Base-by-base conservation (phyloP, 2,329 filamentous ascomycete genomes). In the Periconia digitata region DNA sequence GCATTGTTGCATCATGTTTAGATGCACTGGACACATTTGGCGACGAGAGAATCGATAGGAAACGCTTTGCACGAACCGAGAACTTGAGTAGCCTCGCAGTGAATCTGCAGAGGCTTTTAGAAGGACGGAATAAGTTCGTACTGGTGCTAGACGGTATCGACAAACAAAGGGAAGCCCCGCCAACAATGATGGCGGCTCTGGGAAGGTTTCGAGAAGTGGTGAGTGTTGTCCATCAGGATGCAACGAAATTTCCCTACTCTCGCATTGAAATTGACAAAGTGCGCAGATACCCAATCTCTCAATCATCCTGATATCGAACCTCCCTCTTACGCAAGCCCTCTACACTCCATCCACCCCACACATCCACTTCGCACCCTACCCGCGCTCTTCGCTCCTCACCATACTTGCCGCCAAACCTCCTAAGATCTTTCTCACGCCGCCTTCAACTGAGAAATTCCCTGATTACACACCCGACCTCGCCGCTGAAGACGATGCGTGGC, bases 61-160 rank as follows among this genome's bases (percentile, higher is more conserved):
- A 76, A 40, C 69, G 76, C 20, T 80, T 82, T 44, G 78, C 79
- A 23, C 79, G 85, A 52, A 95, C 90, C 67, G 92, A 96, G 73
- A 90, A 87, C 53, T 74, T 96, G 44, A 87, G 89, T 48, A 83
- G 88, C 44, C 75, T 97, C 53, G 80, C 82, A 1, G 87, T 90
- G 21, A 84, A 92, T 61, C 75, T 97, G 48, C 80, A 80, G 51
- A 81, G 78, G 63, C 75, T 90, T 71, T 71, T 92, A 39, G 73
- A 78, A 43, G 76, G 78, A 2, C 51, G 54, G n/a, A 54, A 42
- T 55, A 84, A 86, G 55, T 91, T 96, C 59, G 85, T 92, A 8
- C 72, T 97, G 49, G 89, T 96, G 10, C 80, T 97, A 54, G 94
- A 97, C 74, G 89, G 85, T 10, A 86, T 97, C 48, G 92, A 97